These are phyloP conservation scores for Phaseolus coccineus DNA, from an alignment of 331 rosid genomes.

Conservation along the genomic window DNA sequence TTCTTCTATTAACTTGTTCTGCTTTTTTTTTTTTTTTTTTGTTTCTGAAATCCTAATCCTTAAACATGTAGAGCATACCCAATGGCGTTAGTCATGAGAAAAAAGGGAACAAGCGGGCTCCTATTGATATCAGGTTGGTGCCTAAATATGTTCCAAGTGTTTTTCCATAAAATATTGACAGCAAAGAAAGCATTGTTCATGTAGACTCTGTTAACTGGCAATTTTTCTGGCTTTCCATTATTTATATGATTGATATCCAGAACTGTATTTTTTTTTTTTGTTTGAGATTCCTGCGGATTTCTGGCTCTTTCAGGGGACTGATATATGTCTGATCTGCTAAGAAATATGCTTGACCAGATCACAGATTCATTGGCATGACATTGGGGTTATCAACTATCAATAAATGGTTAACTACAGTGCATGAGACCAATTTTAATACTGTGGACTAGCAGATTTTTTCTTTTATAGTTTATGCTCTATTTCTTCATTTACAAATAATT, in stretches of 20 bases:
- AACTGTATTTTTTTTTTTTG: not conserved
- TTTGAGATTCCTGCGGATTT: not conserved
- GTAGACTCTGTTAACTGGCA: not conserved
- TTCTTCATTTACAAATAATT: not conserved
- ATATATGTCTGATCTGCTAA: no score
- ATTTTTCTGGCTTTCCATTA: not conserved
- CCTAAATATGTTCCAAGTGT: not conserved
- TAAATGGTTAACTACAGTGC: not conserved
- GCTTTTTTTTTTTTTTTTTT: not conserved
- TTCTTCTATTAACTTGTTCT: not conserved
- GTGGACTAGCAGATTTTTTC: not conserved
- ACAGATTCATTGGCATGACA: not conserved
- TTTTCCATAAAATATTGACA: constrained; percentile 9
- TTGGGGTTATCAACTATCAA: not conserved
- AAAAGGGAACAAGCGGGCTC: constrained; percentile 91
- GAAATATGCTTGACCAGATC: not conserved
- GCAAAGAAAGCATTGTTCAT: not conserved
- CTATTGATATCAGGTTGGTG: constrained; percentile 74
- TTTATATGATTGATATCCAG: not conserved
- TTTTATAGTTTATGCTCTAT: not conserved
- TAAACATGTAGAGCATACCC: constrained; percentile 64
- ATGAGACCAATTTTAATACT: not conserved
- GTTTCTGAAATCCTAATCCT: constrained; percentile 11
- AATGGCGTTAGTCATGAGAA: constrained; percentile 81
- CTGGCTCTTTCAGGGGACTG: not conserved